These are phyloP conservation scores for Termitomyces sp. DNA, from an alignment of 768 basidiomycete genomes.

Conservation along the genomic window DNA sequence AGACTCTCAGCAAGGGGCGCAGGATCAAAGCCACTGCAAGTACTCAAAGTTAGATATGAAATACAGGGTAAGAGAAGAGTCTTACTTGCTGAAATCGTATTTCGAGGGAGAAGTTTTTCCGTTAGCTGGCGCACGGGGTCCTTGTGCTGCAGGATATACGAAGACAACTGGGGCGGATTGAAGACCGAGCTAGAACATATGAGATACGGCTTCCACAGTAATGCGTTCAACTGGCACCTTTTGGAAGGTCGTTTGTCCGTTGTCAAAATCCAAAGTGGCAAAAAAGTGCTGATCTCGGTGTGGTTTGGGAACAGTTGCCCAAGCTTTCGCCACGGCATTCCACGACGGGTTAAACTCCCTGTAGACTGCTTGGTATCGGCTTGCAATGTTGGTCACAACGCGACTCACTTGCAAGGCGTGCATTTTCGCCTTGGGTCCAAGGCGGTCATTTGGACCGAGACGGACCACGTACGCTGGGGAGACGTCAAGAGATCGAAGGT, in stretches of 20 bases:
- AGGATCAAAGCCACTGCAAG: slow-evolving; percentile 76
- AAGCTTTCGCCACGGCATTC: slow-evolving; percentile 80
- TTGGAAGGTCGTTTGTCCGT: slow-evolving; percentile 74
- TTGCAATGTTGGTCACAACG: background rate
- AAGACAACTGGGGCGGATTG: slow-evolving; percentile 82
- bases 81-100: slow-evolving; percentile 80
- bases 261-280: slow-evolving; percentile 84
- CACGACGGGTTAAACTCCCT: slow-evolving; percentile 88
- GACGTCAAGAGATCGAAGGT: slow-evolving; percentile 76
- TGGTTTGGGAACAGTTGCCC: slow-evolving; percentile 57
- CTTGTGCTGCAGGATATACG: slow-evolving; percentile 70
- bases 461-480: slow-evolving; percentile 81
- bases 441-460: slow-evolving; percentile 87
- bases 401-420: slow-evolving; percentile 83
- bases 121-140: slow-evolving; percentile 58
- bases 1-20: slow-evolving; percentile 74
- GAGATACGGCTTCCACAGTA: background rate
- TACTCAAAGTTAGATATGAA: background rate
- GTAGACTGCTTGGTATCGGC: slow-evolving; percentile 13
- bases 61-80: background rate
- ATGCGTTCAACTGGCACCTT: slow-evolving; percentile 44
- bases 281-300: slow-evolving; percentile 89
- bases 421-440: slow-evolving; percentile 79
- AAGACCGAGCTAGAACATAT: slow-evolving; percentile 62
- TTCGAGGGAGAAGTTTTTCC: slow-evolving; percentile 55